Evolutionary conservation across 2,329 filamentous ascomycete species (phyloP).

Genomic region (Verticillium dahliae): DNA sequence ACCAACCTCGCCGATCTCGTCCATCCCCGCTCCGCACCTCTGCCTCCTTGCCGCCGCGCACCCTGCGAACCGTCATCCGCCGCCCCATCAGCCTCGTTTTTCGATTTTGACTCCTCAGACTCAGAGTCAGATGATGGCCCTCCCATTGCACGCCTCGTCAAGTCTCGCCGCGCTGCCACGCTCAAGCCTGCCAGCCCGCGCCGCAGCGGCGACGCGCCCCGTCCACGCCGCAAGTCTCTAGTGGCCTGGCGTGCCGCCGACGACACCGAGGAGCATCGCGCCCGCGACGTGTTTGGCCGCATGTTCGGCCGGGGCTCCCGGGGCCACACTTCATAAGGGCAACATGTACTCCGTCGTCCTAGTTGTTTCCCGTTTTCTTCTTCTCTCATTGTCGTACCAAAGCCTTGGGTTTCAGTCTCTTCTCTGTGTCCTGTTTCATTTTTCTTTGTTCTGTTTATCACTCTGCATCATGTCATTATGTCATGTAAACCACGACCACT

Average conservation of each 20-base stretch:
- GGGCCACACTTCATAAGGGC: background rate
- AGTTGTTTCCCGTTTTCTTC: constrained; percentile 4
- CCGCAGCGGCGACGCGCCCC: background rate
- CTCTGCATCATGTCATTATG: background rate
- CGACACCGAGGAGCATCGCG: constrained; percentile 1
- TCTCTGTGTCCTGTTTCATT: background rate
- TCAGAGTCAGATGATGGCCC: constrained; percentile 8
- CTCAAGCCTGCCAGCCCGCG: background rate
- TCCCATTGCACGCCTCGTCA: background rate
- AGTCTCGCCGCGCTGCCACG: background rate
- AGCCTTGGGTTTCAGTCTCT: background rate
- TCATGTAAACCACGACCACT: background rate
- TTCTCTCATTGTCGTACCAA: background rate
- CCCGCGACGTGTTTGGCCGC: constrained; percentile 27
- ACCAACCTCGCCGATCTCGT: constrained; percentile 6
- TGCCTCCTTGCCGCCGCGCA: constrained; percentile 2
- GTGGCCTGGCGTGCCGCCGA: background rate
- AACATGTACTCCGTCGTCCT: background rate
- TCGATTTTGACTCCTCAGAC: constrained; percentile 12
- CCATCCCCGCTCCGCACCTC: constrained; percentile 10
- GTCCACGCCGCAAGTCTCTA: background rate
- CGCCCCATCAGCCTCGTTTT: constrained; percentile 4
- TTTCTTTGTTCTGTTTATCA: constrained; percentile 1
- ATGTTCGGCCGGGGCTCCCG: constrained; percentile 24
- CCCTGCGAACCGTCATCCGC: constrained; percentile 1